phyloP scores from a whole-genome alignment of 1,284 basidiomycete species.

The Phaffia rhodozyma region DNA sequence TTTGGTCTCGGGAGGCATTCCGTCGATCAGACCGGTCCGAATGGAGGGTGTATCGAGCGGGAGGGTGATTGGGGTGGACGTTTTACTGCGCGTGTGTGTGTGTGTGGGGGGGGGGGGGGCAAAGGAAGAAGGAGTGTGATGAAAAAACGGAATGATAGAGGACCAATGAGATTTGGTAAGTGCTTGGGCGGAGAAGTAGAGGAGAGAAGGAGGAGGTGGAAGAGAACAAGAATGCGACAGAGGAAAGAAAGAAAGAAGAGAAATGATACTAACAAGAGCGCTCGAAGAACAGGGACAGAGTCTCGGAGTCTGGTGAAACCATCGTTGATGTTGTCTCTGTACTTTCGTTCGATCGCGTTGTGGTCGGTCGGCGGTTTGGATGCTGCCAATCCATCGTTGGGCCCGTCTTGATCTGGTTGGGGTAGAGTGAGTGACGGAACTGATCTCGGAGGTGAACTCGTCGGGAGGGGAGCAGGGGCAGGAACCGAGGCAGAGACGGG shows the following conservation, averaged over 20 bases:
- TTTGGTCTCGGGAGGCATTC: conserved; percentile 14
- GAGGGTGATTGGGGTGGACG: conserved; percentile 9
- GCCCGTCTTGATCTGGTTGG: no score
- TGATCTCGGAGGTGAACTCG: no score
- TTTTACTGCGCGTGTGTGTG: conserved; percentile 1
- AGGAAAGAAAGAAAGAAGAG: neutral
- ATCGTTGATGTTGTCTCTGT: conserved; percentile 17
- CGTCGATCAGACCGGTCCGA: conserved; percentile 13
- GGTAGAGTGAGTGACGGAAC: no score
- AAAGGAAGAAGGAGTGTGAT: neutral
- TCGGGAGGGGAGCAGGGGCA: no score
- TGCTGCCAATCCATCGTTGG: neutral
- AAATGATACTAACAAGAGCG: conserved; percentile 7
- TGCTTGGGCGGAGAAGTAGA: no score
- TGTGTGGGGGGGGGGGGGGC: no score
- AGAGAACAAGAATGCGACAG: neutral
- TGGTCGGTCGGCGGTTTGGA: conserved; percentile 1
- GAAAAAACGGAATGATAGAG: no score
- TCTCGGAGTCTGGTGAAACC: conserved; percentile 14
- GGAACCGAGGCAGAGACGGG: no score
- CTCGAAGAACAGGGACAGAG: conserved; percentile 16
- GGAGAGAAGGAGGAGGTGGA: no score
- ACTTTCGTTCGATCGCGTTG: conserved; percentile 19
- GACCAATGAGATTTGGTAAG: no score
- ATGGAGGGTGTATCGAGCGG: conserved; percentile 10